Conservation (phyloP, 805 yeast genomes). For the Millerozyma acaciae region DNA sequence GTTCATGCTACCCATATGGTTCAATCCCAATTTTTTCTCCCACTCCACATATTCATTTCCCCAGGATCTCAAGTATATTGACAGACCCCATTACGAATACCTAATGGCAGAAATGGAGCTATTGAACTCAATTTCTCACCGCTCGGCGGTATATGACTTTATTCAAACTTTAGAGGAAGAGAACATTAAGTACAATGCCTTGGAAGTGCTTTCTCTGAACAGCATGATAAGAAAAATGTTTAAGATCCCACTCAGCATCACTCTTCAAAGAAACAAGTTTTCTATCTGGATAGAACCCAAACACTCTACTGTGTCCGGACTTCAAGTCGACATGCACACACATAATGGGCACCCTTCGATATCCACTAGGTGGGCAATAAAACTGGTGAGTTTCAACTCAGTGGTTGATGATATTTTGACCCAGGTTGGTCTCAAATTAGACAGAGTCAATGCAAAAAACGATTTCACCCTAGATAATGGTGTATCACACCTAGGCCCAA, state of each 20-base stretch:
- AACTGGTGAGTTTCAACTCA: constrained; percentile 20
- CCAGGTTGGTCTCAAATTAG: constrained; percentile 23
- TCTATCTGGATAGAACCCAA: constrained; percentile 30
- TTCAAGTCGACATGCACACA: constrained; percentile 14
- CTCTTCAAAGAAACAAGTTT: constrained; percentile 10
- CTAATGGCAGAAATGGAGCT: constrained; percentile 13
- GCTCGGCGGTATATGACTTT: constrained; percentile 10
- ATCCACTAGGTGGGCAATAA: constrained; percentile 22
- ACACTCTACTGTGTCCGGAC: constrained; percentile 28
- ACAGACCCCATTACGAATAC: constrained; percentile 8
- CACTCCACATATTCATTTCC: constrained; percentile 23
- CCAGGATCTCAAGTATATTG: constrained; percentile 22
- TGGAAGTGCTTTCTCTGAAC: constrained; percentile 22
- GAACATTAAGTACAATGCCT: constrained; percentile 23
- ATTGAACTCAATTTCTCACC: constrained; percentile 5
- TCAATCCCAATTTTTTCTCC: constrained; percentile 23
- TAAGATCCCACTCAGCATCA: constrained; percentile 26
- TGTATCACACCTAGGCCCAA: constrained; percentile 1
- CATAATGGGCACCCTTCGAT: constrained; percentile 2
- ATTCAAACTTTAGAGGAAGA: constrained; percentile 14
- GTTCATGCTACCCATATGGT: constrained; percentile 23
- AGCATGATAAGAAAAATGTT: constrained; percentile 19
- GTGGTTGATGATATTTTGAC: constrained; percentile 16
- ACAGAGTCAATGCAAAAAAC: constrained; percentile 21
- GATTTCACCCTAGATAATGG: not conserved